Evolutionary conservation across 495 filamentous ascomycete genomes (phyloP).

Genomic region (Umbilicaria muhlenbergii): DNA sequence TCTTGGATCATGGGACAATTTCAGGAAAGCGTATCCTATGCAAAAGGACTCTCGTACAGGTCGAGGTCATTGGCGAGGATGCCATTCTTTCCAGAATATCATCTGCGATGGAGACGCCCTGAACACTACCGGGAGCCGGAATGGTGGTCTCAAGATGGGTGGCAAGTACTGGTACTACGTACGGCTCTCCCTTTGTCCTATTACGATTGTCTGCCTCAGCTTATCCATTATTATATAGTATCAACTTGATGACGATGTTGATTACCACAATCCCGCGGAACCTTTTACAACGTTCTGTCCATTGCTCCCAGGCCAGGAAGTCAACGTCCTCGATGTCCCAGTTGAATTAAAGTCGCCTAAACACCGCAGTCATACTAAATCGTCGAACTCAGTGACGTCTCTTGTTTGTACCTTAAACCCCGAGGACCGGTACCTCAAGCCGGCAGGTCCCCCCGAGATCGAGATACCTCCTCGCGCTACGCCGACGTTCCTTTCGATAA

Average conservation of each 20-base stretch:
- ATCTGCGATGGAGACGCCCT: slow-evolving; percentile 56
- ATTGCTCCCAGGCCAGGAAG: slow-evolving; percentile 67
- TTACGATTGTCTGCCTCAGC: slow-evolving; percentile 1
- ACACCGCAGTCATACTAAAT: slow-evolving; percentile 20
- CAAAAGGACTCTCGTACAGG: slow-evolving; percentile 57
- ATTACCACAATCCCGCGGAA: slow-evolving; percentile 53
- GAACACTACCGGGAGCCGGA: slow-evolving; percentile 39
- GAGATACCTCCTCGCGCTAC: slow-evolving; percentile 34
- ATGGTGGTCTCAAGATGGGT: slow-evolving; percentile 78
- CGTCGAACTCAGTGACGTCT: slow-evolving; percentile 21
- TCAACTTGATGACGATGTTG: slow-evolving; percentile 55
- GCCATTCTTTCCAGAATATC: slow-evolving; percentile 70
- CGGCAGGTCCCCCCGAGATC: slow-evolving; percentile 35
- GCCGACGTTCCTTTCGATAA: slow-evolving; percentile 33
- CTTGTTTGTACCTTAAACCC: slow-evolving; percentile 64
- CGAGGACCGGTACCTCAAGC: slow-evolving; percentile 55
- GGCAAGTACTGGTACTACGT: slow-evolving; percentile 93
- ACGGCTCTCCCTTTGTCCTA: slow-evolving; percentile 17
- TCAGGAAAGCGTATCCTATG: slow-evolving; percentile 60
- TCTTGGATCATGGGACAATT: slow-evolving; percentile 90
- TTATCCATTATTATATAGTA: slow-evolving; percentile 38
- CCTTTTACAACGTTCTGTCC: slow-evolving; percentile 68
- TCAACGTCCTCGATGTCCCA: slow-evolving; percentile 72
- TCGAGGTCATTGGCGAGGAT: slow-evolving; percentile 65
- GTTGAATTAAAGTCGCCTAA: slow-evolving; percentile 39